Evolutionary conservation across 2,329 filamentous ascomycete genomes (phyloP).

Genomic region (Ascochyta pisi): DNA sequence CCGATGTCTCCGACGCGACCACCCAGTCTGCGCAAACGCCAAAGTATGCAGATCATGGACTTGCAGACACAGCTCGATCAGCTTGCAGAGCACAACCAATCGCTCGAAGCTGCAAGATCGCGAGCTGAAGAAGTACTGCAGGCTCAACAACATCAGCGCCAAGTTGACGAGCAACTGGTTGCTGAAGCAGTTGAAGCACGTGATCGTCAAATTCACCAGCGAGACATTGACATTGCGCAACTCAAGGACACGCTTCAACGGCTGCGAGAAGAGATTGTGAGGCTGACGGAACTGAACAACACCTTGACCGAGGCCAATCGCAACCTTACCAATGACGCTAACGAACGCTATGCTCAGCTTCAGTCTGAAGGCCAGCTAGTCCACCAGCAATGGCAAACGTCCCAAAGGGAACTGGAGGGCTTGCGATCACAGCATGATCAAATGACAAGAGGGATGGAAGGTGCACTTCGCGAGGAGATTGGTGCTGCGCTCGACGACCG

Average conservation of each 20-base stretch:
- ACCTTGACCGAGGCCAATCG: slow-evolving; percentile 78
- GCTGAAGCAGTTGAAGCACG: slow-evolving; percentile 66
- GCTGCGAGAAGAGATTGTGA: slow-evolving; percentile 80
- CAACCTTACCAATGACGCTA: slow-evolving; percentile 77
- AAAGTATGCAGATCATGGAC: slow-evolving; percentile 94
- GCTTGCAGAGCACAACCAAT: slow-evolving; percentile 82
- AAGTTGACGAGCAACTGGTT: slow-evolving; percentile 58
- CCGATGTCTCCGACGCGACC: slow-evolving; percentile 92
- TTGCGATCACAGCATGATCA: slow-evolving; percentile 69
- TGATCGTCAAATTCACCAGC: slow-evolving; percentile 75
- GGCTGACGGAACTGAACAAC: slow-evolving; percentile 83
- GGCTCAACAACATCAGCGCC: slow-evolving; percentile 60
- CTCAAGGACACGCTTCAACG: slow-evolving; percentile 80
- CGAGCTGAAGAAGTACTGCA: slow-evolving; percentile 71
- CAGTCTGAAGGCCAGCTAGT: slow-evolving; percentile 68
- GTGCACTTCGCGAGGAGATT: slow-evolving; percentile 67
- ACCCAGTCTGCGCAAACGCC: slow-evolving; percentile 93
- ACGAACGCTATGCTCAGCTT: slow-evolving; percentile 71
- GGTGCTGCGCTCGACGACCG: slow-evolving; percentile 75
- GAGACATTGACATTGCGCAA: slow-evolving; percentile 84
- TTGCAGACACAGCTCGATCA: slow-evolving; percentile 86
- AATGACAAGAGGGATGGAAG: slow-evolving; percentile 68
- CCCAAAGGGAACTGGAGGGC: slow-evolving; percentile 72
- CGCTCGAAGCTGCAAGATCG: slow-evolving; percentile 74
- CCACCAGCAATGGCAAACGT: slow-evolving; percentile 62